These are phyloP conservation scores for Euphorbia pulcherrima DNA, from an alignment of 345 rosid species.

Conservation along the genomic window DNA sequence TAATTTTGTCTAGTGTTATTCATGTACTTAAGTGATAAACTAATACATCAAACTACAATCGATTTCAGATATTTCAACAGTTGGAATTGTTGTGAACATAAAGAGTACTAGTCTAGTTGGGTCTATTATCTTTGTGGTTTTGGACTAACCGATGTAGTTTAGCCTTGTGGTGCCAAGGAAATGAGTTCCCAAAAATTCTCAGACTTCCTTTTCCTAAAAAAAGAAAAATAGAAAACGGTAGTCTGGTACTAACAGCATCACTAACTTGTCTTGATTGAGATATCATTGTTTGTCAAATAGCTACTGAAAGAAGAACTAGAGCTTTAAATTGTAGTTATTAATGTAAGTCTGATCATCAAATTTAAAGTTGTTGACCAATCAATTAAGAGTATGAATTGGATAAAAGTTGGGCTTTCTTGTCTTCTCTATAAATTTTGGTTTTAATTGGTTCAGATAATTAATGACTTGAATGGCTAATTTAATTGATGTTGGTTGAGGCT, in stretches of 20 bases:
- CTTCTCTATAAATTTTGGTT: not conserved
- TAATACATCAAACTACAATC: not conserved
- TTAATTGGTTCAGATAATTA: not conserved
- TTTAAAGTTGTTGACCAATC: not conserved
- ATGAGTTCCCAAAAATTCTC: not conserved
- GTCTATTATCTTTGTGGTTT: not conserved
- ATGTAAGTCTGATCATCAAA: not conserved
- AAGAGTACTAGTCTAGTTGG: not conserved
- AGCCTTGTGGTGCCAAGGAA: not conserved
- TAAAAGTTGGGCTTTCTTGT: not conserved
- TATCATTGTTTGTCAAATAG: not conserved
- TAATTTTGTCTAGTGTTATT: constrained; percentile 7
- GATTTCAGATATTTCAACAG: not conserved
- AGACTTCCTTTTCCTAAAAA: not conserved
- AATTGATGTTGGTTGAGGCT: not conserved
- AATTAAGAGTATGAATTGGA: not conserved
- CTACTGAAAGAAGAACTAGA: not conserved
- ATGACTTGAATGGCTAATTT: not conserved
- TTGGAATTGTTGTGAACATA: not conserved
- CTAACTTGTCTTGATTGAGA: not conserved
- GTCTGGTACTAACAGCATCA: not conserved
- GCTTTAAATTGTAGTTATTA: not conserved
- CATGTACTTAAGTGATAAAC: not conserved
- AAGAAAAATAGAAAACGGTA: too few relatives aligned
- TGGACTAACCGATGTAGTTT: too few relatives aligned